Base-by-base conservation (phyloP, 2,329 filamentous ascomycete species). In the Aspergillus transmontanensis region DNA sequence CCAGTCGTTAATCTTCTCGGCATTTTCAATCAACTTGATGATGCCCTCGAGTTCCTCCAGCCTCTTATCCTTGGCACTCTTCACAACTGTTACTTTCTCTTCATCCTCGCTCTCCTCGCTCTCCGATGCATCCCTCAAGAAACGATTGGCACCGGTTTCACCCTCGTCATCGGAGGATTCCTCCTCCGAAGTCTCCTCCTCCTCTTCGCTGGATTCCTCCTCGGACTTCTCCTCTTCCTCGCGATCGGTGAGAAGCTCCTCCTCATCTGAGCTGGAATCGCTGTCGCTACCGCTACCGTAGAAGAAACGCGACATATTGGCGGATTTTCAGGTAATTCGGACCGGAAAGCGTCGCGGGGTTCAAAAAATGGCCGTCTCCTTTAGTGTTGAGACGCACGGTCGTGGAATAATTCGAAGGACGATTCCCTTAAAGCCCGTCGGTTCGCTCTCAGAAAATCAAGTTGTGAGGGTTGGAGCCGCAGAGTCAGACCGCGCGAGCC, bases 41-140 rank as follows among this genome's bases (percentile, higher is more conserved):
- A 90, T 96, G 64, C 88, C 87, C 79, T 99, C 94, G 65, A 99
- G 86, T 81, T 98, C 96, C 76, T 97, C 94, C 70, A 93, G 86
- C 66, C 95, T 89, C 87, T 99, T 99, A 84, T 98, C 93, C 83
- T 98, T 98, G 75, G 94, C 94, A 80, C 93, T 97, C 87, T 96
- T 97, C 75, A 98, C 91, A 73, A 95, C 88, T 73, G 90, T 92
- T 68, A 90, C 88, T 69, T 88, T 87, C 69, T 97, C 94, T 68
- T 95, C 92, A 68, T 95, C 94, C 76, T 93, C 94, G 73, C 85
- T 88, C 62, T 93, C 89, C 68, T 94, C 91, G 73, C 90, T 92
- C 57, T 95, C 93, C 63, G 87, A 89, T 14, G 81, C 86, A 70
- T 87, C 89, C 72, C 89, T 89, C 86, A 98, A 89, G 89, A 99